phyloP scores from a whole-genome alignment of 495 filamentous ascomycete species.

The Lasiosphaeria ovina region DNA sequence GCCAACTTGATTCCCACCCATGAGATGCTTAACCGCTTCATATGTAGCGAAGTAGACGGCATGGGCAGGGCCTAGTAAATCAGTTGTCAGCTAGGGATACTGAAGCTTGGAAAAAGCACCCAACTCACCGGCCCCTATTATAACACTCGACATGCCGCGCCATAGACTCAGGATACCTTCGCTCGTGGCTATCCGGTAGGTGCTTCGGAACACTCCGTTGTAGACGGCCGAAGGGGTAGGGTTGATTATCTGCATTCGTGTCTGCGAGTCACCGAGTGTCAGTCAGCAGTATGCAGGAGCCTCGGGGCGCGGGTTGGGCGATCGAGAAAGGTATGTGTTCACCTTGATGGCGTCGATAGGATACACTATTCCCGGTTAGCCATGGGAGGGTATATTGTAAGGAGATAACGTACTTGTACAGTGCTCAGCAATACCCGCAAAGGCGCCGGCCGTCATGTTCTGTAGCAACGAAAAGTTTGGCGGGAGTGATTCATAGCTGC shows the following conservation, averaged over 20 bases:
- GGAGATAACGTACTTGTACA: slow-evolving; percentile 53
- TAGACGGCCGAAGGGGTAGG: slow-evolving; percentile 83
- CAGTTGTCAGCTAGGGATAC: slow-evolving; percentile 17
- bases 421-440: slow-evolving; percentile 80
- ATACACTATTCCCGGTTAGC: slow-evolving; percentile 83
- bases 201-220: slow-evolving; percentile 86
- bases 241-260: slow-evolving; percentile 94
- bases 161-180: slow-evolving; percentile 91
- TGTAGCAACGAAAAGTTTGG: slow-evolving; percentile 59
- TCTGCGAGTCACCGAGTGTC: slow-evolving; percentile 54
- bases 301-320: slow-evolving; percentile 3
- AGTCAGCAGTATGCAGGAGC: slow-evolving; percentile 18
- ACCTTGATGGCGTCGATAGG: slow-evolving; percentile 98
- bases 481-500: slow-evolving; percentile 58
- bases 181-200: slow-evolving; percentile 82
- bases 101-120: slow-evolving; percentile 10
- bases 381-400: not conserved
- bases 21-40: slow-evolving; percentile 91
- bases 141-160: slow-evolving; percentile 95
- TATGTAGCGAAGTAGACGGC: slow-evolving; percentile 98
- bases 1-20: slow-evolving; percentile 85
- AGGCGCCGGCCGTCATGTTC: slow-evolving; percentile 93
- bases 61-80: slow-evolving; percentile 77
- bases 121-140: slow-evolving; percentile 83
- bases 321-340: slow-evolving; percentile 28